Conservation (phyloP, 257 asterid species). For the Nicotiana attenuata region DNA sequence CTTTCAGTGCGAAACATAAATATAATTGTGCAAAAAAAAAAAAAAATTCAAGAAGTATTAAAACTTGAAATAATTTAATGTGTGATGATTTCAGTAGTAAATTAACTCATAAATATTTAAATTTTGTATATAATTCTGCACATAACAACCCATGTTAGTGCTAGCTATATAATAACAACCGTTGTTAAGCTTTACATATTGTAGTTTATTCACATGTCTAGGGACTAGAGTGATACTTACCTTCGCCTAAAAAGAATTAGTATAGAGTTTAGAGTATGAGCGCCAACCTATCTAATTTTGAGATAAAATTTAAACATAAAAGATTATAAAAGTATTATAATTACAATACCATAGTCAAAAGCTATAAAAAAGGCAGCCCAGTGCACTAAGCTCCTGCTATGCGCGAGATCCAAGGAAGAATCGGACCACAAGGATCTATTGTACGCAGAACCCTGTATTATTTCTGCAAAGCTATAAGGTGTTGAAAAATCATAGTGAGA, state of each 20-base stretch:
- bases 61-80: neutral
- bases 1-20: fast-evolving
- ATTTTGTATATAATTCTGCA: too few relatives aligned
- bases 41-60: neutral
- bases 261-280: neutral
- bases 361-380: fast-evolving
- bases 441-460: too few relatives aligned
- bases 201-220: neutral
- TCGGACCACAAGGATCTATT: too few relatives aligned
- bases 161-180: too few relatives aligned
- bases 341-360: neutral
- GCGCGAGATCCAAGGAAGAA: fast-evolving
- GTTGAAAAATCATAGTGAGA: neutral
- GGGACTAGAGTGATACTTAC: neutral
- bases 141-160: too few relatives aligned
- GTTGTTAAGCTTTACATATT: too few relatives aligned
- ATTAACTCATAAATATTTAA: too few relatives aligned
- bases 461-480: too few relatives aligned
- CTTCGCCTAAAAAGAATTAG: neutral
- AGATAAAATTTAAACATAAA: neutral
- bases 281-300: neutral
- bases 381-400: too few relatives aligned
- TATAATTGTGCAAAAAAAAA: neutral
- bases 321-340: neutral
- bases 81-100: neutral